Base-by-base conservation (phyloP, 2,329 filamentous ascomycete species). In the Penicillium sp. region DNA sequence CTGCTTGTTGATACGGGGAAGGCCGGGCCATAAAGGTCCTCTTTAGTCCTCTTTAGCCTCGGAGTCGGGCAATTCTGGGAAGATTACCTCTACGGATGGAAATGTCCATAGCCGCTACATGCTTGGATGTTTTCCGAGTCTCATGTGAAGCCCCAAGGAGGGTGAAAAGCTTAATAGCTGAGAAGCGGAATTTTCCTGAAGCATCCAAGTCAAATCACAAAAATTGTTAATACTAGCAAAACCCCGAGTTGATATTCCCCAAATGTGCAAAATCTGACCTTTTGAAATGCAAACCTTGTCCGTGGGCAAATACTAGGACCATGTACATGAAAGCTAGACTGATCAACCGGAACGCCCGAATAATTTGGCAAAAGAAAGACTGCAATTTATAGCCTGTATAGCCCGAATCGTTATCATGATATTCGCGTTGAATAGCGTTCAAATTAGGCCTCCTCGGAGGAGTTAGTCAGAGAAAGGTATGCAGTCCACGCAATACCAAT, bases 401-500 rank as follows among this genome's bases (percentile, higher is more conserved):
- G 29, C 41, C 38, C 38, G 31, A 41, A 50, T 65, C 62, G 49
- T 61, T 57, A 61, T 60, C 60, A 61, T 60, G 33, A 60, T 39
- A 46, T 47, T 52, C 53, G 55, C 58, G 47, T 29, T 38, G 21
- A 15, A 49, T 34, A 34, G 49, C 34, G 50, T 39, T 50, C 21
- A 44, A 55, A 55, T 68, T 75, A 76, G 15, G 79, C 81, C 52
- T 93, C 89, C 58, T 95, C 91, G 3, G 91, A 82, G 5, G 92
- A 88, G 77, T 97, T 97, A 60, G 89, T 90, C 50, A 99, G 83
- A 3, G 92, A 97, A 11, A 99, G 85, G 75, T 97, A 99, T 21
- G 92, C 93, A 11, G 94, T 97, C 94, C 93, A 97, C 34, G 92
- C 92, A 68, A 97, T 97, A 82, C 93, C 93, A 55, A 99, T 78